A percentile compares a stretch with the other conserved stretches of the same genome.
phyloP scores from a whole-genome alignment of 129 eudicot species.

The Rutidosis leptorrhynchoides region DNA sequence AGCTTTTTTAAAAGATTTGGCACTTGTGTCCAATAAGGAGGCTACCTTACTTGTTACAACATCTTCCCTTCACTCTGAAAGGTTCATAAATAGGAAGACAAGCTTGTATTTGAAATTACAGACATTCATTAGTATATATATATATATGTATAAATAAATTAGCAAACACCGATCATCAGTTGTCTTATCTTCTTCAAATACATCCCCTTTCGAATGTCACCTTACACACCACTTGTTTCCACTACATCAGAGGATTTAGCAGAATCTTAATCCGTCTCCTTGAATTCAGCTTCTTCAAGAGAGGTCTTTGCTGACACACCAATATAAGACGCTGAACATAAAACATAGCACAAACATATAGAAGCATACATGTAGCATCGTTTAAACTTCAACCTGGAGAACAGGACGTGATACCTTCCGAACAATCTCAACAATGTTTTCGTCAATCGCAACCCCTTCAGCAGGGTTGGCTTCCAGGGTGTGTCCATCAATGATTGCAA shows the following conservation, averaged over 20 bases:
- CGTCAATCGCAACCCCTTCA: constrained; percentile 23
- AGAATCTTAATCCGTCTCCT: constrained; percentile 15
- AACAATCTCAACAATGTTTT: constrained; percentile 8
- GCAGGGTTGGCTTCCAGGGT: constrained; percentile 13
- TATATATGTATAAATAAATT: too few species aligned
- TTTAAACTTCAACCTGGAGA: constrained; percentile 12
- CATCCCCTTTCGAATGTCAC: too few species aligned
- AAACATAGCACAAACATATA: constrained; percentile 16
- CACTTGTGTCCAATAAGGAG: constrained; percentile 11
- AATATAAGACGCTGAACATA: constrained; percentile 18
- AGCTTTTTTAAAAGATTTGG: constrained; percentile 13
- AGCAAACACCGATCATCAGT: background rate
- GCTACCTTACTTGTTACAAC: constrained; percentile 11
- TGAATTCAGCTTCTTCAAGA: constrained; percentile 7
- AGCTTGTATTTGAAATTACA: too few species aligned
- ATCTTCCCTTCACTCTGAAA: constrained; percentile 5
- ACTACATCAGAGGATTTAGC: too few species aligned
- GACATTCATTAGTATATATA: too few species aligned
- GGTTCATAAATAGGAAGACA: too few species aligned
- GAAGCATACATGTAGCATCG: constrained; percentile 13
- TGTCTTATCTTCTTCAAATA: too few species aligned
- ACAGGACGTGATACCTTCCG: constrained; percentile 7
- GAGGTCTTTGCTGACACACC: constrained; percentile 24
- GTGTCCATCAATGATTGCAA: too few species aligned
- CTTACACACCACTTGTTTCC: too few species aligned